Evolutionary conservation across 495 filamentous ascomycete genomes (phyloP).

Genomic region (Letharia lupina): DNA sequence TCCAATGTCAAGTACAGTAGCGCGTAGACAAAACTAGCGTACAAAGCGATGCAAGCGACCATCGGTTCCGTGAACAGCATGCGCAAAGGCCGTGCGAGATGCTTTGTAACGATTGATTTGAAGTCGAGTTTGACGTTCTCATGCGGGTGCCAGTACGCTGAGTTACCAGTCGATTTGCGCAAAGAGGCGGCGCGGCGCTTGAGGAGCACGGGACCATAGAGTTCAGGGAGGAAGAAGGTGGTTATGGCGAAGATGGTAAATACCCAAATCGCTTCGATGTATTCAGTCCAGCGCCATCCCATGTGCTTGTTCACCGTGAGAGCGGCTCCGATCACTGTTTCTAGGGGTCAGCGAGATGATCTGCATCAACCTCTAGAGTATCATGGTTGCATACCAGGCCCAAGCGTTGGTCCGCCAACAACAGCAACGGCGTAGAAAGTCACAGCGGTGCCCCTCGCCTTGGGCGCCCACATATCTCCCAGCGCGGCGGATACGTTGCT

Average conservation of each 20-base stretch:
- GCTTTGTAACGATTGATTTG: not conserved
- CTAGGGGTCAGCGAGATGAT: not conserved
- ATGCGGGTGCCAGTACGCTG: constrained; percentile 1
- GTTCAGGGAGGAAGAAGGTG: not conserved
- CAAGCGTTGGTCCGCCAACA: not conserved
- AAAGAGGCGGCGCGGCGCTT: not conserved
- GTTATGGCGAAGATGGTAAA: not conserved
- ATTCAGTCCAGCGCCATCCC: constrained; percentile 5
- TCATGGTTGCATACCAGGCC: not conserved
- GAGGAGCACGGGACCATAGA: not conserved
- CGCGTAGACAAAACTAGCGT: constrained; percentile 27
- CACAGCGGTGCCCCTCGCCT: not conserved
- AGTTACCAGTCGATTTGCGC: not conserved
- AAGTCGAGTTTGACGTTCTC: not conserved
- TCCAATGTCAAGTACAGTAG: constrained; percentile 34
- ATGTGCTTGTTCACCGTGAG: not conserved
- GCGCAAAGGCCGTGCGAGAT: not conserved
- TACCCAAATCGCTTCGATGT: not conserved
- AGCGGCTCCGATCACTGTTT: not conserved
- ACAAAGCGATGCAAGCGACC: not conserved
- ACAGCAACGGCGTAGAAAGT: not conserved
- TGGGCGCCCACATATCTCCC: constrained; percentile 41
- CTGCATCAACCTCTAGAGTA: not conserved
- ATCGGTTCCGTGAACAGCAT: constrained; percentile 1
- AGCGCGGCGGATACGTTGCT: constrained; percentile 52